Evolutionary conservation across 495 filamentous ascomycete species (phyloP).

Genomic region (Beverwykella pulmonaria): DNA sequence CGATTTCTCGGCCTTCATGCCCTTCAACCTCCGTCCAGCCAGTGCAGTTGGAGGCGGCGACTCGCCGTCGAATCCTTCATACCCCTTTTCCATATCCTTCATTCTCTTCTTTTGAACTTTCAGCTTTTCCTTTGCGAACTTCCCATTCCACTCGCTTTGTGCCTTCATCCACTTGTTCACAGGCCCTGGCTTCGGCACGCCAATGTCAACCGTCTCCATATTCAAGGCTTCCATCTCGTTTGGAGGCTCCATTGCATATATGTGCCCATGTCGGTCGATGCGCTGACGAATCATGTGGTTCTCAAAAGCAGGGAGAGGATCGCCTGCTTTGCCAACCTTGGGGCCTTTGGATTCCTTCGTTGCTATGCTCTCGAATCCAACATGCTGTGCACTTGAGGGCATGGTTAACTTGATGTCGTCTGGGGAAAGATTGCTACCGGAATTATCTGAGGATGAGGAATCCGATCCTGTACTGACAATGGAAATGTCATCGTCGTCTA

Average conservation of each 20-base stretch:
- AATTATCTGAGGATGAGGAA: conserved; percentile 8
- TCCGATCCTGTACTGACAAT: conserved; percentile 53
- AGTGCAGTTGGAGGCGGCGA: conserved; percentile 80
- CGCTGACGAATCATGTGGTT: conserved; percentile 89
- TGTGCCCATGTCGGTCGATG: conserved; percentile 73
- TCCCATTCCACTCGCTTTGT: conserved; percentile 69
- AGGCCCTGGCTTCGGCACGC: conserved; percentile 75
- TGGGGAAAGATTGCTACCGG: conserved; percentile 15
- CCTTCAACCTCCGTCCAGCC: conserved; percentile 64
- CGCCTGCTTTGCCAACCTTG: conserved; percentile 74
- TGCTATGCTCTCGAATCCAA: conserved; percentile 28
- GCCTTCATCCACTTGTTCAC: conserved; percentile 80
- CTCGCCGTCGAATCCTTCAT: conserved; percentile 66
- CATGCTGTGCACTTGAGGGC: conserved; percentile 35
- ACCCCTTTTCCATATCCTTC: conserved; percentile 70
- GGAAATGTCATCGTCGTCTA: conserved; percentile 75
- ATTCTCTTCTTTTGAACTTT: conserved; percentile 69
- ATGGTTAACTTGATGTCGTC: conserved; percentile 38
- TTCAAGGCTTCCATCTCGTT: conserved; percentile 63
- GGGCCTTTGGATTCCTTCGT: conserved; percentile 1
- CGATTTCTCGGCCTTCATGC: conserved; percentile 56
- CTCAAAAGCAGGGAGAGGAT: conserved; percentile 74
- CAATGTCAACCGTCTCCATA: conserved; percentile 65
- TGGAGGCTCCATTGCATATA: conserved; percentile 65
- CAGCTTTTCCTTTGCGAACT: conserved; percentile 66